Percentiles rank a stretch among this genome's conserved stretches.
phyloP scores from a whole-genome alignment of 768 basidiomycete genomes.

The Crepidotus variabilis region DNA sequence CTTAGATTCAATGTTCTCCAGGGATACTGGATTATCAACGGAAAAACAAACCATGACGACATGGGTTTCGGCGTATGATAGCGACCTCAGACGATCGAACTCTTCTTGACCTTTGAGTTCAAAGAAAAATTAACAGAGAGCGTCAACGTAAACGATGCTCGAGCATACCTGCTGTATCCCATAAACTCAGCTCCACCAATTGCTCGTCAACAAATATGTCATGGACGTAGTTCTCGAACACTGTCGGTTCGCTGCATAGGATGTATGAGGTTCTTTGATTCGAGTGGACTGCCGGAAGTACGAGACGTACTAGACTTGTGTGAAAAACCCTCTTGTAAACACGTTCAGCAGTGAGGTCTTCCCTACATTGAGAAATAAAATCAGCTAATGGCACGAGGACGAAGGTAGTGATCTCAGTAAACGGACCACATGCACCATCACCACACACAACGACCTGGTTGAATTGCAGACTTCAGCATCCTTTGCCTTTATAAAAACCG shows the following conservation, averaged over 20 bases:
- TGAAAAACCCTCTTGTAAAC: slow-evolving; percentile 89
- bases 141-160: background rate
- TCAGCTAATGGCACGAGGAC: slow-evolving; percentile 17
- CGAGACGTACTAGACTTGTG: slow-evolving; percentile 79
- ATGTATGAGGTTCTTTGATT: background rate
- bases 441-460: slow-evolving; percentile 81
- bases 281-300: background rate
- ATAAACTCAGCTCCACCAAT: slow-evolving; percentile 85
- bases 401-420: background rate
- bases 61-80: slow-evolving; percentile 97
- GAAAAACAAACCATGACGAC: slow-evolving; percentile 97
- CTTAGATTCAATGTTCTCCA: slow-evolving; percentile 96
- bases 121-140: background rate
- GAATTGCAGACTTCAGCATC: background rate
- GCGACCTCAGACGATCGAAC: slow-evolving; percentile 87
- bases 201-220: slow-evolving; percentile 86
- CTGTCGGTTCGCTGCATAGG: slow-evolving; percentile 73
- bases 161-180: slow-evolving; percentile 92
- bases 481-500: background rate
- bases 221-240: slow-evolving; percentile 97
- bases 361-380: slow-evolving; percentile 36
- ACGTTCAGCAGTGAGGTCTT: slow-evolving; percentile 87
- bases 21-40: slow-evolving; percentile 90
- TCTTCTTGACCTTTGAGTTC: slow-evolving; percentile 78
- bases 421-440: slow-evolving; percentile 89